A percentile compares a stretch with the other conserved stretches of the same genome.
phyloP scores from a whole-genome alignment of 331 rosid genomes.

The Cucumis variabilis region DNA sequence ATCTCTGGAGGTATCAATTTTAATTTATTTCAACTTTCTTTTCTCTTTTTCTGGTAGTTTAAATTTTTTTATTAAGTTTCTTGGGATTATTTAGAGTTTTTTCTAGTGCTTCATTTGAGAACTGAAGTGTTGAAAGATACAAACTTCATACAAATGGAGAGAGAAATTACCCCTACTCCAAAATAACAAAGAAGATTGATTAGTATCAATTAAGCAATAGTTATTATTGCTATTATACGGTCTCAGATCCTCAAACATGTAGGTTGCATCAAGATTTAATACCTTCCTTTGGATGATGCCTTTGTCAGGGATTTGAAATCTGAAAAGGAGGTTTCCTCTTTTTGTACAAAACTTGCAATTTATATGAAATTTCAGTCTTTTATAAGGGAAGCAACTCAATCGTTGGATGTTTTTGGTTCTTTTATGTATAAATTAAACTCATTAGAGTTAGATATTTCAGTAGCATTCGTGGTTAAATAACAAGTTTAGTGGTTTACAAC shows the following conservation, averaged over 20 bases:
- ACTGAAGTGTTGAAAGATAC: slow-evolving; percentile 4
- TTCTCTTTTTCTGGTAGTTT: background rate
- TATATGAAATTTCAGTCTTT: background rate
- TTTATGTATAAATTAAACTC: no score
- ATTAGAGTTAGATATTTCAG: no score
- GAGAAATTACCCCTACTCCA: background rate
- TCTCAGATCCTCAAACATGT: background rate
- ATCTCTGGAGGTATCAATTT: slow-evolving; percentile 80
- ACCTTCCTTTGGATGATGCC: background rate
- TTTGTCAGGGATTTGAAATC: slow-evolving; percentile 17
- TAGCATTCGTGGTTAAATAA: no score
- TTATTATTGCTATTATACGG: background rate
- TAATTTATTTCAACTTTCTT: background rate
- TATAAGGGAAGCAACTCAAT: no score
- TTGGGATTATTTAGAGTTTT: background rate
- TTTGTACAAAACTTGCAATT: slow-evolving; percentile 8
- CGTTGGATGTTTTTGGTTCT: no score
- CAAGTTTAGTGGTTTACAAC: no score
- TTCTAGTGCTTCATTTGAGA: slow-evolving; percentile 1
- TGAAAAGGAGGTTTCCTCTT: slow-evolving; percentile 11
- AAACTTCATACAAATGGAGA: background rate
- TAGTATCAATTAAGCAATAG: background rate
- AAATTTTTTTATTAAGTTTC: background rate
- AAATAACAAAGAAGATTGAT: background rate
- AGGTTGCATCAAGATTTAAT: background rate